A percentile compares a stretch with the other conserved stretches of the same genome.
Conservation (phyloP, 768 basidiomycete species). For the Lactifluus pinguis region DNA sequence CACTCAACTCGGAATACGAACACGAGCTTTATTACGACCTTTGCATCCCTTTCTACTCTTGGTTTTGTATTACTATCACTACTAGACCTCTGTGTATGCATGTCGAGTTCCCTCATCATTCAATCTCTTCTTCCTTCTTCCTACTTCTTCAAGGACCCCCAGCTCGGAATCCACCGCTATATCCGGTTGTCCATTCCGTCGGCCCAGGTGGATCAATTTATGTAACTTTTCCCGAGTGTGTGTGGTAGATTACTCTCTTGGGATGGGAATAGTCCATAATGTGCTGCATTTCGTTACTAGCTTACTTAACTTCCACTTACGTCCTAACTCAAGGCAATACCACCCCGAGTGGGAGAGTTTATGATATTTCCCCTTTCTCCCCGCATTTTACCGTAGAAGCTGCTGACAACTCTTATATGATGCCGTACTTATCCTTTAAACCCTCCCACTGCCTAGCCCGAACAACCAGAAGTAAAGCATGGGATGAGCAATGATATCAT, state of each 20-base stretch:
- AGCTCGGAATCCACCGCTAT: neutral
- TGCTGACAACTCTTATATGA: neutral
- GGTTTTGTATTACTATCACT: neutral
- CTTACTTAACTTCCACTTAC: neutral
- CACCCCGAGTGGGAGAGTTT: neutral
- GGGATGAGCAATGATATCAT: neutral
- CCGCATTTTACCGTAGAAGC: neutral
- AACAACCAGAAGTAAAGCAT: neutral
- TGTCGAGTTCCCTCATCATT: neutral
- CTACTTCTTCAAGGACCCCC: neutral
- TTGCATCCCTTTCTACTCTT: neutral
- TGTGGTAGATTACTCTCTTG: neutral
- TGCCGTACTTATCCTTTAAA: neutral
- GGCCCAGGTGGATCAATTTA: neutral
- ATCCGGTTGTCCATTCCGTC: neutral
- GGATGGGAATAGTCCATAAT: neutral
- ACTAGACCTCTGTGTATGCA: constrained; percentile 3
- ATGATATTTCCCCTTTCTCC: neutral
- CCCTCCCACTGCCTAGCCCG: neutral
- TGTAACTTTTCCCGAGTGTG: neutral
- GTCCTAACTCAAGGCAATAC: neutral
- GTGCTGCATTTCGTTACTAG: neutral
- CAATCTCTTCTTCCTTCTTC: neutral
- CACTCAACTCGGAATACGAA: neutral
- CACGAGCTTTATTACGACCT: neutral